Conservation (phyloP, 2,329 filamentous ascomycete genomes). For the Aspergillus jensenii region DNA sequence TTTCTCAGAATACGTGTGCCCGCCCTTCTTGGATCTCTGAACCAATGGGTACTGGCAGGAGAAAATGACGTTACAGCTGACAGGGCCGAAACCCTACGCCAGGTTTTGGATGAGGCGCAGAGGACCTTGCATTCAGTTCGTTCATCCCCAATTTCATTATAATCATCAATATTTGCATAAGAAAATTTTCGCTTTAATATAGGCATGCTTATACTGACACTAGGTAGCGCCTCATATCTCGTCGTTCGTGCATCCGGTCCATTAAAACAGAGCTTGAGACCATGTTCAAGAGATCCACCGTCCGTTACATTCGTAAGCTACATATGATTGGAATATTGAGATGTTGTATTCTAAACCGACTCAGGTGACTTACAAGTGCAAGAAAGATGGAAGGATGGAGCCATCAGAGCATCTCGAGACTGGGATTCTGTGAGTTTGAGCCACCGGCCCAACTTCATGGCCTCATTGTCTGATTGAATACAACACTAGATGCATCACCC, state of each 20-base stretch:
- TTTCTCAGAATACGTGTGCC: constrained; percentile 18
- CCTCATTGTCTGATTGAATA: background rate
- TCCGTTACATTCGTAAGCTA: constrained; percentile 8
- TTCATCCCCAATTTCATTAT: background rate
- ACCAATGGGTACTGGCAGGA: constrained; percentile 17
- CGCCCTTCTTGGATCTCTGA: constrained; percentile 17
- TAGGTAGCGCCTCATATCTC: background rate
- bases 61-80: constrained; percentile 11
- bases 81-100: constrained; percentile 15
- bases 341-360: background rate
- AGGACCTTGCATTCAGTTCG: constrained; percentile 11
- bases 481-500: constrained; percentile 8
- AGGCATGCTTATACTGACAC: constrained; percentile 2
- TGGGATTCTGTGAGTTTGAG: constrained; percentile 15
- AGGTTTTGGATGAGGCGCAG: constrained; percentile 9
- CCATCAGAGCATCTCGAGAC: constrained; percentile 6
- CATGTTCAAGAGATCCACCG: background rate
- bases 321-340: background rate
- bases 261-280: background rate
- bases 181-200: background rate
- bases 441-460: background rate
- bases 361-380: constrained; percentile 2
- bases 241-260: background rate
- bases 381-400: constrained; percentile 6
- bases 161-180: background rate